These are phyloP conservation scores for Penicillium thymicola DNA, from an alignment of 2,329 filamentous ascomycete genomes.

Conservation along the genomic window DNA sequence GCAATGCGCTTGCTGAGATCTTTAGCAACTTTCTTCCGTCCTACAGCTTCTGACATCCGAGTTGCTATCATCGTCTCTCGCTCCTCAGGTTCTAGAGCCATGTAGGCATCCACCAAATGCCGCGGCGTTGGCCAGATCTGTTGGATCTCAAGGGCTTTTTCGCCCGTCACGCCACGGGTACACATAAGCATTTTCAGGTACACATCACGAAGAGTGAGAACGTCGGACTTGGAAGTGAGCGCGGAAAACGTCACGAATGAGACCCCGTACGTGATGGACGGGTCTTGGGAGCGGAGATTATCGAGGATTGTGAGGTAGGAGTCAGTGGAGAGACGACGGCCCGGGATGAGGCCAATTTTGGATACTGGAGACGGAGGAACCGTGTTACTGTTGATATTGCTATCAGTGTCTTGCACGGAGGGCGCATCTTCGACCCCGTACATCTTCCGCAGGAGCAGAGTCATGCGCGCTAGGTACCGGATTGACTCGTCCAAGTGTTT, in stretches of 20 bases:
- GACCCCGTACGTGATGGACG: slow-evolving; percentile 54
- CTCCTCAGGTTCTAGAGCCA: slow-evolving; percentile 52
- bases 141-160: slow-evolving; percentile 77
- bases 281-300: slow-evolving; percentile 55
- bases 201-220: slow-evolving; percentile 68
- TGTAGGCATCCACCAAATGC: slow-evolving; percentile 68
- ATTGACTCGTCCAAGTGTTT: slow-evolving; percentile 74
- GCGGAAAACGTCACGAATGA: slow-evolving; percentile 70
- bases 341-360: slow-evolving; percentile 58
- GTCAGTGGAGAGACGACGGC: slow-evolving; percentile 52
- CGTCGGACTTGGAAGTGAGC: slow-evolving; percentile 71
- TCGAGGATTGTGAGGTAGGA: slow-evolving; percentile 65
- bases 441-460: slow-evolving; percentile 60
- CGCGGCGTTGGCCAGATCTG: slow-evolving; percentile 72
- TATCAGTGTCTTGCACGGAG: neutral
- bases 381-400: slow-evolving; percentile 38
- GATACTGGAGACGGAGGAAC: slow-evolving; percentile 23
- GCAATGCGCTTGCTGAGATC: slow-evolving; percentile 66
- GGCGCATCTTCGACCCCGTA: slow-evolving; percentile 45
- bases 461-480: slow-evolving; percentile 70
- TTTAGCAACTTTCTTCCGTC: slow-evolving; percentile 66
- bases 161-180: slow-evolving; percentile 68
- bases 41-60: slow-evolving; percentile 57
- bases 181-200: slow-evolving; percentile 87
- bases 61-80: slow-evolving; percentile 60